Evolutionary conservation across 2,329 filamentous ascomycete genomes (phyloP), one percentile per base, ranked within the genome.

Genomic region (Alternaria sp.): DNA sequence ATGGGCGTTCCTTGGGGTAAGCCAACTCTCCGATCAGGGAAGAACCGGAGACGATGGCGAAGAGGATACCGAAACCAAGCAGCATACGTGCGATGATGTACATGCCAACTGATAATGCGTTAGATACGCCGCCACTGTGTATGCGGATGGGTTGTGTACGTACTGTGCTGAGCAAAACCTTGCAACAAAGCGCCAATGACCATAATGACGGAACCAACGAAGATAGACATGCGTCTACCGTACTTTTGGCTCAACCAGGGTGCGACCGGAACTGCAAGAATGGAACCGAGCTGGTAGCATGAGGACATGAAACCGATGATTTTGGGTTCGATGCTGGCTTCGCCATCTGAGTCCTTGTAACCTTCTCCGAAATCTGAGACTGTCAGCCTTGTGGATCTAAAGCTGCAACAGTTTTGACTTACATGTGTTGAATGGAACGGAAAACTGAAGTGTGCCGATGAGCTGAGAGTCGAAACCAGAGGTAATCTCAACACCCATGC

Each of bases 1-100:
- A 80, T 0, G 87, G 81, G 64, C 88, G 85, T 74, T 89, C 87
- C 72, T 87, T 89, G 3, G 87, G 87, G 70, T 89, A 85, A 1
- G 83, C 86, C 25, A 89, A 79, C 71, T 89, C 88, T 76, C 86
- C 87, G 26, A 89, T 86, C 53, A 89, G 77, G 32, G 85, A 83
- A 1, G 87, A 85, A 5, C 85, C 87, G 3, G 86, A 84, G 32
- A 88, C 85, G 63, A 89, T 89, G 62, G 84, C 85, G 67, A 86
- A 87, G 0, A 86, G 84, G 51, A 89, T 87, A n/a, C 88, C 88
- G 23, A 86, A 84, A 15, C 88, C 88, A n/a, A 89, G 83, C 25
- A 89, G 79, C 61, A 88, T 82, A 59, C 88, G 85, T 12, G 87
- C 82, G 19, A 88, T 77, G 65, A 89, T 85, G 69, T 88, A 90